Evolutionary conservation across 148 eudicot genomes (phyloP), one percentile per base, ranked within the genome.

Genomic region (Rhododendron vialii): DNA sequence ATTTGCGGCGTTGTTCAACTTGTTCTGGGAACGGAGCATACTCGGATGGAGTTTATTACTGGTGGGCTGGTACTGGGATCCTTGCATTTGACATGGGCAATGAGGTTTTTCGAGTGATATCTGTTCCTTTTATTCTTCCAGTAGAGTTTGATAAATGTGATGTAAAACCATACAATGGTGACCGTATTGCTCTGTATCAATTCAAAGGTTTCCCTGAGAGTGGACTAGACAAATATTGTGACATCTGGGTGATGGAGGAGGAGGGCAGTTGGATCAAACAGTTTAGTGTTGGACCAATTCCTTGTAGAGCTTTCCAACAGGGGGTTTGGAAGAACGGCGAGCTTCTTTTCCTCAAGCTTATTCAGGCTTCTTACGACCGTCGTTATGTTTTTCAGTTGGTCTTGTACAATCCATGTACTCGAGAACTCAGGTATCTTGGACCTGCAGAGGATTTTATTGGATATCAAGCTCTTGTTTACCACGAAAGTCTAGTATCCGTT

Each of bases 41-140:
- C 80, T 20, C 48, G 2, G 74, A 28, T 30, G 85, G 65, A 84
- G 22, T 43, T 20, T 45, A 82, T 35, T 35, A 82, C 43, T 82
- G 73, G 84, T 20, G 75, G 50, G 65, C 33, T 6, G n/a, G 4
- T 17, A 13, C n/a, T 26, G 30, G 5, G 51, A 8, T 82, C 35
- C 43, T 82, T 30, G 84, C 75, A 65, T 82, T 82, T 24, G 84
- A 82, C 76, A 82, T 82, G 76, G 51, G 75, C 48, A 35, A 20
- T 14, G 84, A 82, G 45, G 71, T 48, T 61, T 82, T 82, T n/a
- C 75, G 75, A 82, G 50, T 36, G 35, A 82, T 63, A 18, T 24
- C 28, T 7, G 84, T 50, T 22, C 85, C 45, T 50, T 35, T 38
- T 73, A 47, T 47, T 84, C 22, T 28, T 26, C 43, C 17, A 28